A percentile compares a stretch with the other conserved stretches of the same genome.
phyloP scores from a whole-genome alignment of 371 early-diverging fungal genomes.

The Mucor lusitanicus region DNA sequence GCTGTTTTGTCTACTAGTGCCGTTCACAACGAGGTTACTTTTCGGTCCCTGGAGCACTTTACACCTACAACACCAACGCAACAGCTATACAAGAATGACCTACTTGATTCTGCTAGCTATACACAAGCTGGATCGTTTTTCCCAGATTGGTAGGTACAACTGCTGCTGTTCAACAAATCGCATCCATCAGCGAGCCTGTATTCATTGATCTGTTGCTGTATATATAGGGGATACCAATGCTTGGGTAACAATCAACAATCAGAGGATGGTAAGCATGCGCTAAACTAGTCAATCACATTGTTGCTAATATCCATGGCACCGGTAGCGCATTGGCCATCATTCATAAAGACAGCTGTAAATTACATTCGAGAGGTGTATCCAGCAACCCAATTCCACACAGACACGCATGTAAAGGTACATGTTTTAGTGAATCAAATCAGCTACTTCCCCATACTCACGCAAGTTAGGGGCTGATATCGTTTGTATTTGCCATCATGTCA shows the following conservation, averaged over 20 bases:
- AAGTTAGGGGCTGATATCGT: slow-evolving; percentile 66
- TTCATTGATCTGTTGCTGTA: background rate
- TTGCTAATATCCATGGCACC: background rate
- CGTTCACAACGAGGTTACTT: slow-evolving; percentile 50
- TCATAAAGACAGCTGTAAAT: slow-evolving; percentile 65
- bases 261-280: slow-evolving; percentile 47
- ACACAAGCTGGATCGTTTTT: slow-evolving; percentile 84
- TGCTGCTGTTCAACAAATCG: background rate
- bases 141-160: slow-evolving; percentile 76
- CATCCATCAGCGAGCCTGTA: background rate
- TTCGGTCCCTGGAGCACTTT: slow-evolving; percentile 40
- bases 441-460: background rate
- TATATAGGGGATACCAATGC: slow-evolving; percentile 62
- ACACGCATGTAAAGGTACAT: slow-evolving; percentile 36
- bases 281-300: background rate
- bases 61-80: slow-evolving; percentile 15
- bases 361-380: slow-evolving; percentile 57
- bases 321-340: slow-evolving; percentile 86
- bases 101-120: slow-evolving; percentile 51
- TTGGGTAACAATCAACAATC: slow-evolving; percentile 46
- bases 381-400: slow-evolving; percentile 10
- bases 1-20: slow-evolving; percentile 20
- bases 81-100: slow-evolving; percentile 31
- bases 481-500: slow-evolving; percentile 79
- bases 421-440: background rate